A percentile compares a stretch with the other conserved stretches of the same genome.
Evolutionary conservation across 2,329 filamentous ascomycete species (phyloP).

Genomic region (Pleoardoris graminearum): DNA sequence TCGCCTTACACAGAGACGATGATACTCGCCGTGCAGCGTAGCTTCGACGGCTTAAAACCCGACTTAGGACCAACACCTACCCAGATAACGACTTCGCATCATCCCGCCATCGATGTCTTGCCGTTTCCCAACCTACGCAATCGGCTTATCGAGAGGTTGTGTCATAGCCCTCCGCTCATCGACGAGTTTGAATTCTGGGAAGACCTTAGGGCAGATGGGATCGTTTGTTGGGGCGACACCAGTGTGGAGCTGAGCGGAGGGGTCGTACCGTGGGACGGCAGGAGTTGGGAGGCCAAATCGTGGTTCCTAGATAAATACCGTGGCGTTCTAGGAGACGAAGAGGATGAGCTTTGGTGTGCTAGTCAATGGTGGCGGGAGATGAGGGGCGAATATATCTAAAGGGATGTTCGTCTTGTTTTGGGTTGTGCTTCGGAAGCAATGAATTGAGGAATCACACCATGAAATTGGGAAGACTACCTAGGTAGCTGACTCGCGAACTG

Average conservation of each 20-base stretch:
- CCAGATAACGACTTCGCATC: background rate
- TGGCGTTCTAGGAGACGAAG: background rate
- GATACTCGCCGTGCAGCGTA: background rate
- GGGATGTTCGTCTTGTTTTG: too few species aligned
- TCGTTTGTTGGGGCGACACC: background rate
- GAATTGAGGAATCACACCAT: too few species aligned
- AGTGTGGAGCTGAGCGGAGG: background rate
- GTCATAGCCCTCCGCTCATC: background rate
- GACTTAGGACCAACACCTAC: background rate
- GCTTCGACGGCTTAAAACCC: background rate
- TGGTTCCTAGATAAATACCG: background rate
- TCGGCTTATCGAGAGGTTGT: background rate
- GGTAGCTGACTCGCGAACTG: too few species aligned
- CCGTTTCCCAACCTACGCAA: background rate
- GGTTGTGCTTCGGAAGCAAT: too few species aligned
- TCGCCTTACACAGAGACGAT: background rate
- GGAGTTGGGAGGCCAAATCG: background rate
- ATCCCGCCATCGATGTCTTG: background rate
- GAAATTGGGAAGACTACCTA: too few species aligned
- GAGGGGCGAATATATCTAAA: background rate
- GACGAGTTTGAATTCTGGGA: background rate
- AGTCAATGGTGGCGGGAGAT: slow-evolving; percentile 1
- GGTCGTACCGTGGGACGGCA: background rate
- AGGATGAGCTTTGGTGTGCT: background rate
- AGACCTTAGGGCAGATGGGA: background rate